A percentile compares a stretch with the other conserved stretches of the same genome.
Conservation (phyloP, 2,329 filamentous ascomycete species). For the Colletotrichum musae region DNA sequence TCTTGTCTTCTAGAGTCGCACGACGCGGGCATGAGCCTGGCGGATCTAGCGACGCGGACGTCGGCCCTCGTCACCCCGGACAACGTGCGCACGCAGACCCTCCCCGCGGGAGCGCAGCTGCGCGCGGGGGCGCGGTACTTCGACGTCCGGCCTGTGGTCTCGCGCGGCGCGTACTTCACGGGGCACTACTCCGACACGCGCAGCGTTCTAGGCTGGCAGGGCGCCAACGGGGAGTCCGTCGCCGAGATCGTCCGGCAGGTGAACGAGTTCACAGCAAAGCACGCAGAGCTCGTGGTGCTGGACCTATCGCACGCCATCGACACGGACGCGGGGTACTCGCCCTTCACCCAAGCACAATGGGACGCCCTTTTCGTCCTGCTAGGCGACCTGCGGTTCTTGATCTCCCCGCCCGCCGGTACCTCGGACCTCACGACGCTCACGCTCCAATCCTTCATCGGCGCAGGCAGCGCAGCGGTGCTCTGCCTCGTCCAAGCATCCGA, state of each 20-base stretch:
- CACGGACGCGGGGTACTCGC: not conserved
- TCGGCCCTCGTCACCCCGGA: conserved; percentile 3
- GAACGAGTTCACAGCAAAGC: conserved; percentile 1
- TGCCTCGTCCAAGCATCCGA: conserved; percentile 4
- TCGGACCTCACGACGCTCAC: not conserved
- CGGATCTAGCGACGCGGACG: not conserved
- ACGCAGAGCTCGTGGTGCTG: conserved; percentile 4
- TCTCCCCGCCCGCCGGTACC: not conserved
- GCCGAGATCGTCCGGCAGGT: conserved; percentile 1
- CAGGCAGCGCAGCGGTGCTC: not conserved
- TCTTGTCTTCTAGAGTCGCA: not conserved
- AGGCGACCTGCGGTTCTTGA: not conserved
- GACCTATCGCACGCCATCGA: conserved; percentile 6
- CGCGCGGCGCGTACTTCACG: conserved; percentile 1
- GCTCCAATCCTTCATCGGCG: not conserved
- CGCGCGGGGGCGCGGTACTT: not conserved
- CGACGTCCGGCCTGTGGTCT: conserved; percentile 12
- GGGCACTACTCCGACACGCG: conserved; percentile 5
- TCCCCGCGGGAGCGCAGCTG: not conserved
- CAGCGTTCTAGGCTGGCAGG: conserved; percentile 8
- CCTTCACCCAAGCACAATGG: conserved; percentile 9
- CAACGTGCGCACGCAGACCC: conserved; percentile 15
- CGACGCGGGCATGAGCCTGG: conserved; percentile 1
- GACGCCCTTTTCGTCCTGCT: not conserved
- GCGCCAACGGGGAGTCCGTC: conserved; percentile 5